Base-by-base conservation (phyloP, 192 early-diverging fungal genomes). In the Powellomyces hirtus region DNA sequence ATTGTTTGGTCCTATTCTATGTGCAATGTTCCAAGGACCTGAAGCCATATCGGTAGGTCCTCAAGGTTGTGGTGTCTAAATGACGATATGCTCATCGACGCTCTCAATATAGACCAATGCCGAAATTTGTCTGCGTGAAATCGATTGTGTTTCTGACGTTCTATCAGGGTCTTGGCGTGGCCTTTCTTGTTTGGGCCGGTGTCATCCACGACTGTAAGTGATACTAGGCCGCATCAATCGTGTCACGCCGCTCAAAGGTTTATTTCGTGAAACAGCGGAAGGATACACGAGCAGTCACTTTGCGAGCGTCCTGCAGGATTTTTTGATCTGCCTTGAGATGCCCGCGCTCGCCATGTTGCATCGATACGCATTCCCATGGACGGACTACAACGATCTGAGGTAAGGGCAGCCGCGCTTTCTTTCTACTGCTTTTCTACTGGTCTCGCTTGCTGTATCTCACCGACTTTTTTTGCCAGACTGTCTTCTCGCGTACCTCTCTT, bases 111-210 rank as follows among this genome's bases (percentile, higher is more conserved):
- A 91, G 91, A 45, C 95, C 95, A 16, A 66, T 98, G 51, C 93
- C 95, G 34, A 98, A 98, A 76, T 98, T 98, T 52, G 77, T 97
- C 35, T 93, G 90, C 66, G 86, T 98, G 68, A 98, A 98, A 77
- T 89, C 90, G 4, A 89, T 95, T 24, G 88, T 98, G 50, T 96
- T 96, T 71, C 91, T 98, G 68, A 92, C 93, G 0, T 98, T 92
- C 74, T 98, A 94, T 92, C 94, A 96, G 77, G 92, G 36, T 66
- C 59, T 98, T 38, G 80, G 86, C 7, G 84, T 98, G 40, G 88
- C 95, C 18, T 81, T 98, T 20, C 64, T 98, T 38, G 89, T 92
- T 1, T 82, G 85, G 18, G 71, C 84, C 0, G 92, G 92, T 5
- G 59, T 90, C 27, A 91, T 98, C 62, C 80, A 78, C 50, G 86